Conservation (phyloP, 192 early-diverging fungal species). For the Irineochytrium annulatum region DNA sequence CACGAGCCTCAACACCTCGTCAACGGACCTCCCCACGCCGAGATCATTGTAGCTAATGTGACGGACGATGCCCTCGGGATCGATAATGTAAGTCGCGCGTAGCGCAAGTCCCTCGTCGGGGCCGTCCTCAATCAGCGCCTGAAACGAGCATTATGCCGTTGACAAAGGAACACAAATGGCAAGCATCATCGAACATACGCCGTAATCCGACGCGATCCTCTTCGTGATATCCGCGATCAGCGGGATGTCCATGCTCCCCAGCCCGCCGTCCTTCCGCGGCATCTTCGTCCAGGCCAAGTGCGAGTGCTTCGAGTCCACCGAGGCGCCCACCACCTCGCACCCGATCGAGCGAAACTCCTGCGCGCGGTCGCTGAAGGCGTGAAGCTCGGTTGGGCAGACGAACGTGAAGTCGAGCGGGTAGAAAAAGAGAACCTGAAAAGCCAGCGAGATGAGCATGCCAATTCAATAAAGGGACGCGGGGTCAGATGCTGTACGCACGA, state of each 20-base stretch:
- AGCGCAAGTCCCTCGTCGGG: slow-evolving; percentile 67
- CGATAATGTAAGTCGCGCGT: slow-evolving; percentile 82
- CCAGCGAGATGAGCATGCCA: no score
- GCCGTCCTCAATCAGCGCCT: slow-evolving; percentile 70
- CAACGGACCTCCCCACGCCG: slow-evolving; percentile 55
- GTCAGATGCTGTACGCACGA: slow-evolving; percentile 15
- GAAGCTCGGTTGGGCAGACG: slow-evolving; percentile 82
- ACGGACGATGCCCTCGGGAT: slow-evolving; percentile 81
- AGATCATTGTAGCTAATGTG: slow-evolving; percentile 82
- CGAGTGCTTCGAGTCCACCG: slow-evolving; percentile 63
- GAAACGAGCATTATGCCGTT: no score
- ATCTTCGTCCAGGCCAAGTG: slow-evolving; percentile 88
- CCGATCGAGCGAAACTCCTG: slow-evolving; percentile 77
- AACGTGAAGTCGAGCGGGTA: slow-evolving; percentile 83
- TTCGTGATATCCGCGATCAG: slow-evolving; percentile 85
- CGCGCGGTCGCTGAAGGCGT: slow-evolving; percentile 76
- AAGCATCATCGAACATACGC: slow-evolving; percentile 63
- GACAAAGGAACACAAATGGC: slow-evolving; percentile 2
- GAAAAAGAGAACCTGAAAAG: slow-evolving; percentile 82
- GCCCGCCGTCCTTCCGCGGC: slow-evolving; percentile 81
- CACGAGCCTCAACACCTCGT: slow-evolving; percentile 59
- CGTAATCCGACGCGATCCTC: slow-evolving; percentile 82
- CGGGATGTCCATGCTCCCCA: slow-evolving; percentile 88
- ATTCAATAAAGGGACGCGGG: no score
- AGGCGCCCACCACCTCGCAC: slow-evolving; percentile 54